Evolutionary conservation across 352 stramenopile species (phyloP), one percentile per base, ranked within the genome.

Genomic region (Phytophthora litchii): DNA sequence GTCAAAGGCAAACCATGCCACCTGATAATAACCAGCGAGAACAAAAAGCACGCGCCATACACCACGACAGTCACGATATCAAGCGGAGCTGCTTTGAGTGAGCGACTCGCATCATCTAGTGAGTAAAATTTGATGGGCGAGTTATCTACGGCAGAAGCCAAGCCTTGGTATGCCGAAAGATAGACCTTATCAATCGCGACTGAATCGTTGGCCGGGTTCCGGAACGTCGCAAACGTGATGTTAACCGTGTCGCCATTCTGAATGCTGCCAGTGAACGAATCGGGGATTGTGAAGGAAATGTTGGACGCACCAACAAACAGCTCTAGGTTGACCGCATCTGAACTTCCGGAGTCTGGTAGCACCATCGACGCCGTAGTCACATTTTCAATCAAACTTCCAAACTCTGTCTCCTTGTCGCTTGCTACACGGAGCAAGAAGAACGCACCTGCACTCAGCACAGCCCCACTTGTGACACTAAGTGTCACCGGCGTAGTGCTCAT

Each of bases 1-100:
- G 84, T 95, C 19, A 95, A 64, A 14, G 85, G 84, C 20, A 95
- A 64, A 2, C 86, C 86, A 37, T 95, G 84, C 84, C 84, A 92
- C 56, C 81, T 72, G 21, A 94, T 94, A 49, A 95, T 93, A 41
- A 90, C 72, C 7, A 95, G 71, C 12, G 86, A 94, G 13, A 94
- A 65, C 29, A 95, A 64, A 35, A 95, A 92, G 53, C 83, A 91
- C 11, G 78, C 42, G 23, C 84, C 84, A 65, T 92, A 95, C 5
- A 94, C 67, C 12, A 83, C 70, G 7, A 86, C 72, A 0, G 86
- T 91, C 12, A 69, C 68, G 36, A 93, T 85, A 44, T 95, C 86
- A 43, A 94, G 60, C 1, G 65, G 47, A 20, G 84, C 78, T 0
- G 79, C 81, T 43, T 89, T 82, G 13, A 86, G 60, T 27, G 75